Conservation (phyloP, 768 basidiomycete genomes). For the Coprinopsis sp. region DNA sequence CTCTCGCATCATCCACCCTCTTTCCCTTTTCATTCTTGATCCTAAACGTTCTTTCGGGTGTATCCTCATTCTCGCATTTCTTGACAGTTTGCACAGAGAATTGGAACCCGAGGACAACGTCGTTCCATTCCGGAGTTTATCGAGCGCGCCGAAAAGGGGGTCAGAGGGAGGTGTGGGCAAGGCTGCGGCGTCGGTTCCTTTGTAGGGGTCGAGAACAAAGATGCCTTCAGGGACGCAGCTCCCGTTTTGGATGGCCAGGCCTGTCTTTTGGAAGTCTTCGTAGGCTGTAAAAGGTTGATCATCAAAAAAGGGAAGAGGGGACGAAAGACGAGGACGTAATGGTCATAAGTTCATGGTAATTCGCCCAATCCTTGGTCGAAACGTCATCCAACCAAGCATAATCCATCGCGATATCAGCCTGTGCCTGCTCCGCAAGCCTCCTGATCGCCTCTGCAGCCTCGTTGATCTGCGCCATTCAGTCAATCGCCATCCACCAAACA, state of each 20-base stretch:
- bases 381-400: conserved; percentile 85
- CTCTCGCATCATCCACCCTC: conserved; percentile 23
- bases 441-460: conserved; percentile 40
- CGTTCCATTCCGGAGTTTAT: conserved; percentile 57
- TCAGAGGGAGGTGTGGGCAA: conserved; percentile 40
- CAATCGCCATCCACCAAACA: conserved; percentile 4
- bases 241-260: conserved; percentile 51
- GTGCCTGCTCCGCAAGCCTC: conserved; percentile 57
- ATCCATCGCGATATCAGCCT: conserved; percentile 66
- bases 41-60: conserved; percentile 15
- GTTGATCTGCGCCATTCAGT: conserved; percentile 30
- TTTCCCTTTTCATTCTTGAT: conserved; percentile 18
- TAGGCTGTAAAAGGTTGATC: conserved; percentile 32
- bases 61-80: conserved; percentile 22
- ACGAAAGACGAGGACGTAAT: conserved; percentile 35
- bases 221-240: conserved; percentile 30
- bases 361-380: conserved; percentile 71
- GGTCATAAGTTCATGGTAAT: conserved; percentile 62
- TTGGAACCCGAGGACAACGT: conserved; percentile 58
- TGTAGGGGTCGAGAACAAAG: neutral
- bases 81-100: conserved; percentile 47
- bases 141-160: conserved; percentile 45
- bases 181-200: neutral
- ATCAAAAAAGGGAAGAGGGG: conserved; percentile 1
- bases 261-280: conserved; percentile 45